Evolutionary conservation across 2,329 filamentous ascomycete genomes (phyloP).

Genomic region (Phialophora verrucosa): DNA sequence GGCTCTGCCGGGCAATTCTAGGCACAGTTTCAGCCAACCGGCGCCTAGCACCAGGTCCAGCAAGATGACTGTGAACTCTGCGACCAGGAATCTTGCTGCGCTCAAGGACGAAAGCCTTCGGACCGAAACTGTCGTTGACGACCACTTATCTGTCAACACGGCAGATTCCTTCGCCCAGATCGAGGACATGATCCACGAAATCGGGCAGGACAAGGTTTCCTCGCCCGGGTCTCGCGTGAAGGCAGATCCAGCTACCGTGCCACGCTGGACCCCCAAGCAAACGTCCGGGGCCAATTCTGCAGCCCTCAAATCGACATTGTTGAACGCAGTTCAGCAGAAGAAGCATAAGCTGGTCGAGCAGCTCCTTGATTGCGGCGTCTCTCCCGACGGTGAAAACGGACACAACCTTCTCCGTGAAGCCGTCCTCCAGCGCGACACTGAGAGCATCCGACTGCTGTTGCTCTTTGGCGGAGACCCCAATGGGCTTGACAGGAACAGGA

Average conservation of each 20-base stretch:
- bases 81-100: constrained; percentile 14
- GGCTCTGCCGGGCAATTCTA: constrained; percentile 7
- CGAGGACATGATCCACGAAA: constrained; percentile 46
- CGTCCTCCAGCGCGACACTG: constrained; percentile 57
- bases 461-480: constrained; percentile 66
- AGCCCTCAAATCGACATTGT: constrained; percentile 56
- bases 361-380: constrained; percentile 63
- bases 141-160: constrained; percentile 30
- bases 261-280: constrained; percentile 59
- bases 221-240: constrained; percentile 57
- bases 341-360: constrained; percentile 65
- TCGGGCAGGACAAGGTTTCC: constrained; percentile 51
- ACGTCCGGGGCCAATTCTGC: constrained; percentile 49
- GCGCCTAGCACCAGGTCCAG: constrained; percentile 35
- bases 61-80: constrained; percentile 29
- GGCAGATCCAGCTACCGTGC: constrained; percentile 51
- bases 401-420: constrained; percentile 59
- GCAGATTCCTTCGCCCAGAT: constrained; percentile 42
- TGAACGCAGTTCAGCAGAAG: constrained; percentile 61
- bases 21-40: constrained; percentile 29
- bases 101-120: constrained; percentile 15
- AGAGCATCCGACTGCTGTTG: constrained; percentile 62
- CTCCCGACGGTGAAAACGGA: constrained; percentile 56
- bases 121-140: constrained; percentile 19
- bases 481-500: constrained; percentile 54